phyloP scores from a whole-genome alignment of 805 yeast genomes.

The Candida boleticola region DNA sequence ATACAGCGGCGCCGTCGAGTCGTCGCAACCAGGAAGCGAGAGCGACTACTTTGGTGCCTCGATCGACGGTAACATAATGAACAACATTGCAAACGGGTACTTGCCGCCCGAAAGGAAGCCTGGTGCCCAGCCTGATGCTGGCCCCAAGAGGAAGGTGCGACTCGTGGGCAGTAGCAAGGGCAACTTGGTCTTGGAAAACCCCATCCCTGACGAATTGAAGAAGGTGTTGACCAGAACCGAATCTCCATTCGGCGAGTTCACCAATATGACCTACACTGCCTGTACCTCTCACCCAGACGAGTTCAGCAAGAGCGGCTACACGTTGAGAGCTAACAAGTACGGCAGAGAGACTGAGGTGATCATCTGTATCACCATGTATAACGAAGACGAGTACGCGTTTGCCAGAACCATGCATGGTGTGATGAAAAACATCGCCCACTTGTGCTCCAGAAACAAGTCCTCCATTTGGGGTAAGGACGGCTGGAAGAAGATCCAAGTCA shows the following conservation, averaged over 20 bases:
- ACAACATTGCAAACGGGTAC: constrained; percentile 37
- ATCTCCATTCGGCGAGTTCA: constrained; percentile 77
- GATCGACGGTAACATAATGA: constrained; percentile 48
- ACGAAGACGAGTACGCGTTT: constrained; percentile 86
- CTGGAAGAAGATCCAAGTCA: constrained; percentile 95
- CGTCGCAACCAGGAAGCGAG: constrained; percentile 16
- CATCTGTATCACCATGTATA: constrained; percentile 94
- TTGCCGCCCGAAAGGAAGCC: constrained; percentile 68
- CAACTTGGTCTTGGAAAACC: constrained; percentile 86
- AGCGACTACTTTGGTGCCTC: constrained; percentile 44
- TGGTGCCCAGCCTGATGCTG: background rate
- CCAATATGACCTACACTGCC: constrained; percentile 96
- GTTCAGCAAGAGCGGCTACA: constrained; percentile 75
- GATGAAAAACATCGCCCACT: constrained; percentile 86
- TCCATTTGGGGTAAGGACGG: constrained; percentile 94
- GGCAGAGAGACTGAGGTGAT: constrained; percentile 91
- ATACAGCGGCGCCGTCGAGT: constrained; percentile 2
- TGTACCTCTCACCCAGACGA: constrained; percentile 92
- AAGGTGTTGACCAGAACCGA: constrained; percentile 84
- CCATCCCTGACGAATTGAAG: constrained; percentile 85
- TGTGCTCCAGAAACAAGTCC: constrained; percentile 77
- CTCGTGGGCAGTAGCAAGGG: constrained; percentile 64
- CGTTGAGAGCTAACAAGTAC: constrained; percentile 78
- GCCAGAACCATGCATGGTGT: constrained; percentile 94
- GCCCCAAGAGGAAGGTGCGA: constrained; percentile 61